Percentiles rank a stretch among this genome's conserved stretches.
phyloP scores from a whole-genome alignment of 345 rosid species.

The Gossypium raimondii region DNA sequence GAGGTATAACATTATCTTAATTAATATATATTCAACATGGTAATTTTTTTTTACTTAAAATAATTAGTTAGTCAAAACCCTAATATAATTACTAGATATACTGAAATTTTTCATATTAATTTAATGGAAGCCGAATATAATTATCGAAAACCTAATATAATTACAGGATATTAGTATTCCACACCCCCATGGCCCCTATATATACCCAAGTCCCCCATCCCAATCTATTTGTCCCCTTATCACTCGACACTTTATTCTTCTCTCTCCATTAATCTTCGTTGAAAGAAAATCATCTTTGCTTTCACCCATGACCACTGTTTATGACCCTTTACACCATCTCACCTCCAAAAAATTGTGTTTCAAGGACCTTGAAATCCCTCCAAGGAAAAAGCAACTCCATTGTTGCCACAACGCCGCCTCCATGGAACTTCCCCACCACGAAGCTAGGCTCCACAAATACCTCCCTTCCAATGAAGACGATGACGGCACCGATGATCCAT shows the following conservation, averaged over 20 bases:
- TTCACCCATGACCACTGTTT: slow-evolving; percentile 35
- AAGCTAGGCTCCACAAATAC: slow-evolving; percentile 33
- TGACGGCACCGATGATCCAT: slow-evolving; percentile 37
- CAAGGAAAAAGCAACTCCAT: slow-evolving; percentile 46
- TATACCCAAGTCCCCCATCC: slow-evolving; percentile 3
- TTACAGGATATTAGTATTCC: not conserved
- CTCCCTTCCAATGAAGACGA: slow-evolving; percentile 37
- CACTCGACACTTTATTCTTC: slow-evolving; percentile 5
- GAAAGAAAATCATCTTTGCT: not conserved
- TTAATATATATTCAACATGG: no score
- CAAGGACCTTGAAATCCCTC: slow-evolving; percentile 52
- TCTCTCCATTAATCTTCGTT: not conserved
- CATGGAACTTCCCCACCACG: not conserved
- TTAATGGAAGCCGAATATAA: no score
- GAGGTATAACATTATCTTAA: no score
- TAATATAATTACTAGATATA: no score
- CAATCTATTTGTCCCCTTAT: slow-evolving; percentile 10
- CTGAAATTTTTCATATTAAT: no score
- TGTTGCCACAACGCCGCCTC: not conserved
- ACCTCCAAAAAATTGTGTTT: not conserved
- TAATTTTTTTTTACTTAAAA: no score
- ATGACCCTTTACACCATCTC: slow-evolving; percentile 26
- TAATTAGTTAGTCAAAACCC: no score
- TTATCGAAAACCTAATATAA: no score
- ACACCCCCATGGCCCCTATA: slow-evolving; percentile 10